Evolutionary conservation across 208 protist species (phyloP), one percentile per base, ranked within the genome.

Genomic region (Naegleria fowleri): DNA sequence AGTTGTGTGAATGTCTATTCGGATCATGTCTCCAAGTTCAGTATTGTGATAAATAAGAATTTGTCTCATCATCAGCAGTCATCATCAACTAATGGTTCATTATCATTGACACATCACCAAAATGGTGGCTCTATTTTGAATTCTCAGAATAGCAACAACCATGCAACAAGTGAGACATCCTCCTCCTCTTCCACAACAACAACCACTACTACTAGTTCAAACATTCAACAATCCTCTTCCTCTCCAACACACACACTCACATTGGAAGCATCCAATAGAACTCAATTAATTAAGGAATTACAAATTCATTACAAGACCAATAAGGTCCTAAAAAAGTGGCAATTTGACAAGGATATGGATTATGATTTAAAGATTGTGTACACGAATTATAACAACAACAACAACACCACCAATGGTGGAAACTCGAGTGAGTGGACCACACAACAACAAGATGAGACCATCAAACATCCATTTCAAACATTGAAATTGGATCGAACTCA

Each of bases 221-320:
- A n/a, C n/a, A n/a, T n/a, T n/a, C n/a, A n/a, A n/a, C n/a, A n/a
- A n/a, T n/a, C n/a, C n/a, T n/a, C n/a, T n/a, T 48, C 43, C 1
- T 48, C 43, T 9, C 7, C 7, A 7, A 48, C 43, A 48, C 43
- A 48, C 7, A 48, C 43, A 48, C 43, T 48, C 43, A 48, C 43
- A 48, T 79, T 79, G n/a, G 67, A 79, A 79, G 29, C 67, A 25
- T 79, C 67, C 29, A 79, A 79, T 33, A 0, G 67, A 13, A 36
- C 29, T 36, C 67, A 79, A 79, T 33, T 79, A 25, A 79, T 79
- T 9, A 79, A 79, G 29, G 67, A 79, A 79, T 36, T 79, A 36
- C 67, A 79, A 79, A 79, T 79, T 79, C 67, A 79, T 33, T 79
- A 79, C 29, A 79, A 79, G n/a, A 79, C 67, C 16, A 79, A 79